Percentiles rank a stretch among this genome's conserved stretches.
Evolutionary conservation across 768 basidiomycete genomes (phyloP).

Genomic region (Trametes coccinea): DNA sequence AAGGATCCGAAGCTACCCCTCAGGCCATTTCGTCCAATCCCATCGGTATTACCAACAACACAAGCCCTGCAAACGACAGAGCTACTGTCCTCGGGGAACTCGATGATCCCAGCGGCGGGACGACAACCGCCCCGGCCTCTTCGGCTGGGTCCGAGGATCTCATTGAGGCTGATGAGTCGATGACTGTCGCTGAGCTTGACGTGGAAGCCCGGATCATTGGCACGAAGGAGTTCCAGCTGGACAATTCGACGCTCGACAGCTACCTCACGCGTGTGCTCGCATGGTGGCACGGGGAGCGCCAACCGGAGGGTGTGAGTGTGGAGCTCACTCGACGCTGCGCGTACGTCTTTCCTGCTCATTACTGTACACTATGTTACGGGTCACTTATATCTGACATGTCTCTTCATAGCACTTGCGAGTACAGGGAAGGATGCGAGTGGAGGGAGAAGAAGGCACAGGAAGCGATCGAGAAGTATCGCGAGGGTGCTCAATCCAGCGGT

Average conservation of each 20-base stretch:
- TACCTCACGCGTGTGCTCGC: conserved; percentile 56
- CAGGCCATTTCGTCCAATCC: not conserved
- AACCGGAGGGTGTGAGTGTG: conserved; percentile 68
- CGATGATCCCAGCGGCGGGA: not conserved
- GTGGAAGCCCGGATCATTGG: conserved; percentile 54
- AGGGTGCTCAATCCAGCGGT: not conserved
- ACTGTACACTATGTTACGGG: no score
- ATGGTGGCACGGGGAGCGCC: conserved; percentile 77
- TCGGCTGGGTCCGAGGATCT: not conserved
- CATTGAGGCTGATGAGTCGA: conserved; percentile 6
- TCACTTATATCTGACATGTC: not conserved
- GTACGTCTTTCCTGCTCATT: conserved; percentile 42
- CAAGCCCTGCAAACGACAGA: not conserved
- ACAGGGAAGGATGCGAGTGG: conserved; percentile 79
- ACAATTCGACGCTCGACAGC: conserved; percentile 50
- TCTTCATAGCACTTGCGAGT: conserved; percentile 64
- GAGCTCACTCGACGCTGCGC: conserved; percentile 62
- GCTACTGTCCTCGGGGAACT: not conserved
- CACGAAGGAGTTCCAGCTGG: conserved; percentile 55
- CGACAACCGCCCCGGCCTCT: conserved; percentile 8
- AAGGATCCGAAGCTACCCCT: no score
- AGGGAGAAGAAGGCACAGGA: conserved; percentile 52
- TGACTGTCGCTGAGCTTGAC: conserved; percentile 14
- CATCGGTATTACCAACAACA: not conserved
- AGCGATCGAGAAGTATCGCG: conserved; percentile 24